Evolutionary conservation across 345 rosid species (phyloP).

Genomic region (Draba incana): DNA sequence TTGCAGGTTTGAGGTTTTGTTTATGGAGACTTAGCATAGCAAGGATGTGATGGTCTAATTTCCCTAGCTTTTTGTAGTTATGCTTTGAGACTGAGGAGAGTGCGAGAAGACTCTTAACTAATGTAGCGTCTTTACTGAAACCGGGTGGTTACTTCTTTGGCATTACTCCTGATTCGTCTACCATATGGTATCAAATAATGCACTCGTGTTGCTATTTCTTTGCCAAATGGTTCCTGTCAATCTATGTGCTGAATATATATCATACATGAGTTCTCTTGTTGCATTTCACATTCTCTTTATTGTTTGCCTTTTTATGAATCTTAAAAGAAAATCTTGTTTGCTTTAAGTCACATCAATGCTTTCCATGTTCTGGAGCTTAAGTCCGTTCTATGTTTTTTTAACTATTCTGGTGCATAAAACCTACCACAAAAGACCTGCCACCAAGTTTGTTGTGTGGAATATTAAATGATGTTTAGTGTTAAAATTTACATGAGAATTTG

Average conservation of each 20-base stretch:
- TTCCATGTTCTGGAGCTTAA: background rate
- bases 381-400: background rate
- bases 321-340: background rate
- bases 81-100: conserved; percentile 93
- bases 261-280: background rate
- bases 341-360: too few relatives aligned
- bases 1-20: conserved; percentile 53
- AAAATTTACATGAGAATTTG: background rate
- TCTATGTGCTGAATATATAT: background rate
- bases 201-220: background rate
- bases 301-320: background rate
- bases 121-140: conserved; percentile 82
- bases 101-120: conserved; percentile 80
- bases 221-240: background rate
- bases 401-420: background rate
- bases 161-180: conserved; percentile 96
- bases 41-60: conserved; percentile 17
- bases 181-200: conserved; percentile 79
- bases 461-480: conserved; percentile 2
- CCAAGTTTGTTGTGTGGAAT: conserved; percentile 5
- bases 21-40: background rate
- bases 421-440: background rate
- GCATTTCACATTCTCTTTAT: background rate
- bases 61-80: conserved; percentile 49
- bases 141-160: conserved; percentile 98